Percentiles rank a stretch among this genome's conserved stretches.
Evolutionary conservation across 192 early-diverging fungal species (phyloP).

Genomic region (Diversispora epigaea): DNA sequence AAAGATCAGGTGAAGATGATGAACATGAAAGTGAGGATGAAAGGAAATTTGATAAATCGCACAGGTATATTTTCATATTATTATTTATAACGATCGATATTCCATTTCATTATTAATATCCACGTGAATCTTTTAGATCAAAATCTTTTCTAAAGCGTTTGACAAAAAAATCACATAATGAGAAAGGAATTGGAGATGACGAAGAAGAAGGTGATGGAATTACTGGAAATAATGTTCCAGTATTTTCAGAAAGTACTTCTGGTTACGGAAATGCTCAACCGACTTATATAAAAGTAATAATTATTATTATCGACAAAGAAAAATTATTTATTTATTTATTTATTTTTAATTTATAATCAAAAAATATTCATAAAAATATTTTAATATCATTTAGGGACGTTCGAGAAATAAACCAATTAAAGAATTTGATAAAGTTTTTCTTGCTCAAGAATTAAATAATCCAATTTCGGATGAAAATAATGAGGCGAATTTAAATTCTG

Average conservation of each 20-base stretch:
- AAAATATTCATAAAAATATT: not conserved
- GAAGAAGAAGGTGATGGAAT: slow-evolving; percentile 13
- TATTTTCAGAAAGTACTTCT: slow-evolving; percentile 4
- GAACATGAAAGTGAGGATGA: not conserved
- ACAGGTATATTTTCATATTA: not conserved
- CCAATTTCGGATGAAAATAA: not conserved
- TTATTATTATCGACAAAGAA: too few species aligned
- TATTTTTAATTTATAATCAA: not conserved
- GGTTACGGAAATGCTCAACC: slow-evolving; percentile 21
- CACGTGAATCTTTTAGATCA: not conserved
- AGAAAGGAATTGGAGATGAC: not conserved
- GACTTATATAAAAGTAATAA: slow-evolving; percentile 28
- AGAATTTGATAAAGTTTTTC: slow-evolving; percentile 27
- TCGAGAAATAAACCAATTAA: slow-evolving; percentile 21
- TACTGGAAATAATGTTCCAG: slow-evolving; percentile 29
- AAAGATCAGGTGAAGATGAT: slow-evolving; percentile 19
- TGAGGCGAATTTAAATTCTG: not conserved
- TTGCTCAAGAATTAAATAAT: slow-evolving; percentile 26
- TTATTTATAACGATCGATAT: not conserved
- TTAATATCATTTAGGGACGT: slow-evolving; percentile 7
- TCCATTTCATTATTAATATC: too few species aligned
- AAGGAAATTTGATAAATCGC: not conserved
- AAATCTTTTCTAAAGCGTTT: slow-evolving; percentile 21
- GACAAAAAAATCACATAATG: slow-evolving; percentile 3
- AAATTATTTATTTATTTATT: not conserved